These are phyloP conservation scores for Pichia kluyveri DNA, from an alignment of 805 yeast genomes.

Conservation along the genomic window DNA sequence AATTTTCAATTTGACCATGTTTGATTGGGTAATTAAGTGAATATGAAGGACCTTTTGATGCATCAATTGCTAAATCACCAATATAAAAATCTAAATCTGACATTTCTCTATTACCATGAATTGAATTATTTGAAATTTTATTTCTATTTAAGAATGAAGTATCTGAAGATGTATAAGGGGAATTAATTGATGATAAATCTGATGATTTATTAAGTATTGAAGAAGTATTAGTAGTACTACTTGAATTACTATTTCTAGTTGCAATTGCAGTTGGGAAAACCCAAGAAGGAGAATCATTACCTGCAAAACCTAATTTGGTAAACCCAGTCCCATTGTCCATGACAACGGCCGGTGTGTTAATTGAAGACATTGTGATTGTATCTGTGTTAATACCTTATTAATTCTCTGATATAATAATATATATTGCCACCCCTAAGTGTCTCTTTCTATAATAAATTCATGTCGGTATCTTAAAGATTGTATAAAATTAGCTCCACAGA, in stretches of 20 bases:
- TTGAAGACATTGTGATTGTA: constrained; percentile 39
- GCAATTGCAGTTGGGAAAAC: constrained; percentile 96
- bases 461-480: too few relatives aligned
- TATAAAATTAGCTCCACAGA: too few relatives aligned
- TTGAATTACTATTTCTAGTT: constrained; percentile 36
- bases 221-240: constrained; percentile 20
- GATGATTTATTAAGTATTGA: constrained; percentile 28
- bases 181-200: constrained; percentile 32
- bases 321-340: constrained; percentile 98
- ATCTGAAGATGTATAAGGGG: constrained; percentile 21
- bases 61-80: constrained; percentile 90
- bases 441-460: too few relatives aligned
- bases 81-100: constrained; percentile 91
- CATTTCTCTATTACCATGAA: constrained; percentile 61
- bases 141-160: background rate
- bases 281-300: constrained; percentile 95
- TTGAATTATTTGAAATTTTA: constrained; percentile 1
- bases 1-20: constrained; percentile 97
- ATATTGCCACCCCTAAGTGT: too few relatives aligned
- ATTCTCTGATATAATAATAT: too few relatives aligned
- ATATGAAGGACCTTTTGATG: constrained; percentile 87
- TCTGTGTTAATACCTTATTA: background rate
- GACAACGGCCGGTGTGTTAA: constrained; percentile 86
- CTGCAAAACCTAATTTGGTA: constrained; percentile 96
- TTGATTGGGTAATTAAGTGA: constrained; percentile 85